Base-by-base conservation (phyloP, 352 stramenopile genomes). In the Phytophthora cactorum region DNA sequence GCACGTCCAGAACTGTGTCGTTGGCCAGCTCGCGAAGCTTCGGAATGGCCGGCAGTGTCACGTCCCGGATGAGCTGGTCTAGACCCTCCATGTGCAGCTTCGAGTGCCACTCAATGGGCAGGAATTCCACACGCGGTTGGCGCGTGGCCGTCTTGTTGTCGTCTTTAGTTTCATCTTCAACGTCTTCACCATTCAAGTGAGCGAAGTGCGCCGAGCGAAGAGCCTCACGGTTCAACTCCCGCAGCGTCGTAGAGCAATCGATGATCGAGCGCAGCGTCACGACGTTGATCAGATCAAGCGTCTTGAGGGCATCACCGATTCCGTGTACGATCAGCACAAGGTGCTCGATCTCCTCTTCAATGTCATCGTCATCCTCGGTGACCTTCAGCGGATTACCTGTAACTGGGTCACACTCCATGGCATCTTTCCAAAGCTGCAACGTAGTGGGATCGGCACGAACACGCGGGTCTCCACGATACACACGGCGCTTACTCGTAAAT, bases 11-110 rank as follows among this genome's bases (percentile, higher is more conserved):
- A 49, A 98, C 78, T 2, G 92, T 97, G 65, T 98, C 93, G 70
- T 98, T 98, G 12, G 91, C 90, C 68, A 98, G 92, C 51, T 97
- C 86, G 29, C 93, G 80, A 61, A 98, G 70, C 54, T 97, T 93
- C 4, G 94, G 94, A 66, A 98, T 98, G 6, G 86, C 86, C 8
- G 86, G 86, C 9, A 94, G 61, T 31, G 86, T 94, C 52, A 93
- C 83, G 44, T 91, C 83, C 9, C 76, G 83, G 32, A 93, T 95
- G 43, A 85, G 82, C 15, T 75, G 63, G 52, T 92, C 84, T 3
- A 94, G 51, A 9, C 79, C 81, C 63, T 91, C 82, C 69, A 94
- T 82, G 56, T 95, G 87, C 53, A 95, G 78, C 73, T 95, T 95
- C 34, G 87, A 91, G 56, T 95, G 87, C 88, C 88, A 96, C 32